Percentiles rank a stretch among this genome's conserved stretches.
These are phyloP conservation scores for Didymella arachidicola DNA, from an alignment of 2,329 filamentous ascomycete species.

Conservation along the genomic window DNA sequence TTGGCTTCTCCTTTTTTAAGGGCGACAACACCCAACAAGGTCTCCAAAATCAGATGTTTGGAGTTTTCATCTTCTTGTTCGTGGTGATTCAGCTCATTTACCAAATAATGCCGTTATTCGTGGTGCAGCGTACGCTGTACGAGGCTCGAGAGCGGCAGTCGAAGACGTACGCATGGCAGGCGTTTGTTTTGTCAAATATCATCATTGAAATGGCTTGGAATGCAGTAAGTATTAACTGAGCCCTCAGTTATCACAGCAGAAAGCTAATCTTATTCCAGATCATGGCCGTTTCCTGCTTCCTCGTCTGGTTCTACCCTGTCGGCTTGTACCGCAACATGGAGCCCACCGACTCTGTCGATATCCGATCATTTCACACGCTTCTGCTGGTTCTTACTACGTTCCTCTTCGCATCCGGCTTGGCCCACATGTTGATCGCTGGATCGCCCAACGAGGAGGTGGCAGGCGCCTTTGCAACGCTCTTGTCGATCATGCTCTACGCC, in stretches of 20 bases:
- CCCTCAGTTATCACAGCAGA: background rate
- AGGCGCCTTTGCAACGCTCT: constrained; percentile 65
- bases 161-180: constrained; percentile 77
- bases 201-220: constrained; percentile 69
- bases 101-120: background rate
- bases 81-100: background rate
- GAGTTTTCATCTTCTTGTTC: background rate
- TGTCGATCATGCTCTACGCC: constrained; percentile 61
- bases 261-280: constrained; percentile 49
- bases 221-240: constrained; percentile 61
- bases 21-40: background rate
- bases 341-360: constrained; percentile 61
- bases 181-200: constrained; percentile 74
- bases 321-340: constrained; percentile 74
- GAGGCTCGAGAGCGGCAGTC: constrained; percentile 67
- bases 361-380: constrained; percentile 74
- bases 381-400: constrained; percentile 67
- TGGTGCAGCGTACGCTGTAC: constrained; percentile 52
- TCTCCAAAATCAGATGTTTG: background rate
- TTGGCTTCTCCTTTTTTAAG: background rate
- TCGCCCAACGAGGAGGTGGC: constrained; percentile 74
- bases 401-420: constrained; percentile 71
- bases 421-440: constrained; percentile 75
- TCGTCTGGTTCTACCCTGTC: constrained; percentile 68
- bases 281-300: constrained; percentile 59